Conservation (phyloP, 2,329 filamentous ascomycete species). For the Microsporum canis region DNA sequence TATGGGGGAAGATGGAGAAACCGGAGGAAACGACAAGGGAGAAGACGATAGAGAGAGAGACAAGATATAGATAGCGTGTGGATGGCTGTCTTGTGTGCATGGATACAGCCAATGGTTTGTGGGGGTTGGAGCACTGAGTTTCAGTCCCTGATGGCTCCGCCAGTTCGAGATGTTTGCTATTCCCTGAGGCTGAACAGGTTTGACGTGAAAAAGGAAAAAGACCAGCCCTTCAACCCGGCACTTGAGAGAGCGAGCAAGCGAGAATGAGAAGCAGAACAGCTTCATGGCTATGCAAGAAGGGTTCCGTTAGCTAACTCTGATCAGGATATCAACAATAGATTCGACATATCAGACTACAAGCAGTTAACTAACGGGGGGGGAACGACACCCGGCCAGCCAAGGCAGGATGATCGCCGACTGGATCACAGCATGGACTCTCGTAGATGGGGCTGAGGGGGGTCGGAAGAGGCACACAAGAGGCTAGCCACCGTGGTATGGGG, state of each 20-base stretch:
- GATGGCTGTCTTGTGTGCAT: background rate
- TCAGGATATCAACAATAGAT: background rate
- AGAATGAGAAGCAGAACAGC: background rate
- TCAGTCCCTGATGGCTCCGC: background rate
- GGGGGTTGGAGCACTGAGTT: background rate
- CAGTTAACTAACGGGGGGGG: background rate
- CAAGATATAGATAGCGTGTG: background rate
- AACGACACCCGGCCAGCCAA: background rate
- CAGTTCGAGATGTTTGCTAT: background rate
- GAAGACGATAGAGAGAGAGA: background rate
- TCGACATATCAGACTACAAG: background rate
- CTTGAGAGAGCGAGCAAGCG: background rate
- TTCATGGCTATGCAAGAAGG: background rate
- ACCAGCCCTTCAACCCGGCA: background rate
- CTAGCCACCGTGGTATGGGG: background rate
- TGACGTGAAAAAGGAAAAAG: background rate
- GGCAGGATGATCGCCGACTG: background rate
- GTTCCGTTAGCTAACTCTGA: background rate
- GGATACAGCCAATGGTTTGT: background rate
- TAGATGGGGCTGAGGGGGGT: background rate
- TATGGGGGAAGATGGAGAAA: background rate
- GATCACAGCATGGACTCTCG: background rate
- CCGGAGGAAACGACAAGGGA: background rate
- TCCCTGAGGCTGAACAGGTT: background rate
- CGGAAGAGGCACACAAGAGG: background rate